Evolutionary conservation across 163 green algal genomes (phyloP).

Genomic region (Chloromonas sp.): DNA sequence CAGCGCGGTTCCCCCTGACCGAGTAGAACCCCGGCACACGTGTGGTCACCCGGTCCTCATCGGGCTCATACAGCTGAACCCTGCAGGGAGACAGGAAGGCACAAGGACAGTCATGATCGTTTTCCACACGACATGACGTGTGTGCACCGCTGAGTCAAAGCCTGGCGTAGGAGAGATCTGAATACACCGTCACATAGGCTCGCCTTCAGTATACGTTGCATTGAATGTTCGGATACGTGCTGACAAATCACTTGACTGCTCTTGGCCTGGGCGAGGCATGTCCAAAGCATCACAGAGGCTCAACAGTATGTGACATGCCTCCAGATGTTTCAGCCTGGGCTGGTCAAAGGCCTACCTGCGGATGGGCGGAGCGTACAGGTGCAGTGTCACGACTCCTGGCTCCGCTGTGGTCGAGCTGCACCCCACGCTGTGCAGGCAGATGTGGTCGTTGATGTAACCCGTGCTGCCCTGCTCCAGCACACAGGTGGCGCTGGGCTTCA

Average conservation of each 20-base stretch:
- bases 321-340: too few relatives aligned
- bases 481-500: too few relatives aligned
- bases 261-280: too few relatives aligned
- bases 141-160: background rate
- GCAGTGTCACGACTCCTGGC: conserved; percentile 2
- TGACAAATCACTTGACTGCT: too few relatives aligned
- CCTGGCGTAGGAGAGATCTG: too few relatives aligned
- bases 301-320: too few relatives aligned
- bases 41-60: conserved; percentile 1
- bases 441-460: conserved; percentile 10
- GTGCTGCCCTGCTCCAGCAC: background rate
- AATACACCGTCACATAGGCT: too few relatives aligned
- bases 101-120: background rate
- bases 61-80: conserved; percentile 9
- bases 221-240: too few relatives aligned
- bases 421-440: conserved; percentile 1
- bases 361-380: conserved; percentile 7
- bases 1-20: background rate
- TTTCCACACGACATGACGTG: conserved; percentile 22
- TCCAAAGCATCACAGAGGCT: too few relatives aligned
- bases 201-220: too few relatives aligned
- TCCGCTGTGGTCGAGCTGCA: background rate
- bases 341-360: background rate
- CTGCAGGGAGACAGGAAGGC: background rate
- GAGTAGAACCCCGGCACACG: conserved; percentile 9